Percentiles rank a stretch among this genome's conserved stretches.
Conservation (phyloP, 140 eudicot genomes). For the Erigeron philadelphicus region DNA sequence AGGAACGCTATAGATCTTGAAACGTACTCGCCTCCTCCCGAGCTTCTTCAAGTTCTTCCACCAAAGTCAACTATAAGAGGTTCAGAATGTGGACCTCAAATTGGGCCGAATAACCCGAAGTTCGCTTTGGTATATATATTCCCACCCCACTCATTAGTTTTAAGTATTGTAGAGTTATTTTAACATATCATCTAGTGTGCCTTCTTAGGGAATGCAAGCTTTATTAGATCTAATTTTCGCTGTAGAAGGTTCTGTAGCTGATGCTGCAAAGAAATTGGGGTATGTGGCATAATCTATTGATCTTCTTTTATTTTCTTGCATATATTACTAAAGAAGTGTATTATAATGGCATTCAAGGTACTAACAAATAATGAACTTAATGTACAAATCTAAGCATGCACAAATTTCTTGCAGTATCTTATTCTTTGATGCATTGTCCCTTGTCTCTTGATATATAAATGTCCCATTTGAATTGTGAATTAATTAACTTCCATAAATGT, state of each 20-base stretch:
- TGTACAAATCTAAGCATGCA: background rate
- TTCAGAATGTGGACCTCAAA: constrained; percentile 68
- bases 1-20: constrained; percentile 78
- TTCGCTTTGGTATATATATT: constrained; percentile 53
- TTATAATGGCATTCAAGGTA: background rate
- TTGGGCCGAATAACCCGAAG: constrained; percentile 83
- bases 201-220: constrained; percentile 83
- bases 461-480: background rate
- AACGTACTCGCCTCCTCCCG: constrained; percentile 77
- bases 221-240: constrained; percentile 77
- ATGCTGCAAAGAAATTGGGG: constrained; percentile 89
- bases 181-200: constrained; percentile 14
- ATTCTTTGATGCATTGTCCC: background rate
- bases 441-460: background rate
- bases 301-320: background rate
- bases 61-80: constrained; percentile 68
- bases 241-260: constrained; percentile 77
- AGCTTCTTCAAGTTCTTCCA: constrained; percentile 95
- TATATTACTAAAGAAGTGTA: no score
- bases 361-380: background rate
- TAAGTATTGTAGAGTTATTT: background rate
- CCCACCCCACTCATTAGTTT: constrained; percentile 13
- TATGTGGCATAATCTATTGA: constrained; percentile 24
- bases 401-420: background rate
- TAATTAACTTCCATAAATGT: no score